Evolutionary conservation across 2,329 filamentous ascomycete species (phyloP), one percentile per base, ranked within the genome.

Genomic region (Macroventuria anomochaeta): DNA sequence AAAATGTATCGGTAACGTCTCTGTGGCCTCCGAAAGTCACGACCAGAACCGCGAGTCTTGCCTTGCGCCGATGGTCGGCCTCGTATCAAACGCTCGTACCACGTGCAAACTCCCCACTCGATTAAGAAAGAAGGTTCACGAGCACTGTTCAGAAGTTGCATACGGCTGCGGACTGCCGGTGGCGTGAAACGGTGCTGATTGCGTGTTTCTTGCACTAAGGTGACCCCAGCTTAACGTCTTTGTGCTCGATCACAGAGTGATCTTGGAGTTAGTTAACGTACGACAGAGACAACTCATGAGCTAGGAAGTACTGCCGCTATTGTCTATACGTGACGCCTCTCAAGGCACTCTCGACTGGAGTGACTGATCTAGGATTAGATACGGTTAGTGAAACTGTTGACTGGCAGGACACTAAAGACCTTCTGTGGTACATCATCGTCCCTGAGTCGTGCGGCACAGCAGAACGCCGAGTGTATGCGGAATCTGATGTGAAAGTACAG

Each of bases 381-480:
- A 37, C 40, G 38, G 52, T 61, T 63, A 53, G 52, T 63, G 59
- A 64, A 59, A 63, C 57, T 56, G 57, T 56, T 59, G 53, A 52
- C 46, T 57, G 32, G 40, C 33, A 51, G 23, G 15, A 41, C 10
- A 21, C 49, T 53, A 52, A 34, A 34, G 29, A 32, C 37, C 33
- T 40, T 38, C 18, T 41, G 42, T 40, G 32, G 10, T 21, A 29
- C 43, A 44, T 39, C 20, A 38, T 7, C 8, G 33, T 29, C 25
- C 21, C 25, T 48, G 44, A 46, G 36, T 48, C 33, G 20, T 25
- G 38, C 36, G 31, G 28, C 31, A 36, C 33, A 32, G 26, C 33
- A 33, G 10, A 13, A 26, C 39, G 34, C 15, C 26, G 13, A 33
- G 32, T 8, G 18, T 31, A 20, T 44, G 37, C 39, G 41, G 28